Conservation (phyloP, 1,284 basidiomycete genomes). For the Leucoagaricus sp. region DNA sequence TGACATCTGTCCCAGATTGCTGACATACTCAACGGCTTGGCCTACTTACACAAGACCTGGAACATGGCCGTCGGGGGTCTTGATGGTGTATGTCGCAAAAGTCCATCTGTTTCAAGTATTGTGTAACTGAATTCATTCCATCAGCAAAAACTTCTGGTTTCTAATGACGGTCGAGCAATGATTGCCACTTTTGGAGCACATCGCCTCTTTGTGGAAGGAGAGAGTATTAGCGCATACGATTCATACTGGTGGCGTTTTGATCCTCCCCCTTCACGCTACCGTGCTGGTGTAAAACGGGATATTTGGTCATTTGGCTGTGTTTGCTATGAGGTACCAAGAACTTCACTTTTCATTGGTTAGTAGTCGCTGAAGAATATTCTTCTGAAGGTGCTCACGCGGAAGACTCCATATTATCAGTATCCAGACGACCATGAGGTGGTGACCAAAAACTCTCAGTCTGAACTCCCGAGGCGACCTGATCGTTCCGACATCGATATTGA, state of each 20-base stretch:
- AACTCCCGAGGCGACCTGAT: background rate
- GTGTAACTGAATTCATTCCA: too few species aligned
- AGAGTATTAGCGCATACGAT: too few species aligned
- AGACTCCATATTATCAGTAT: background rate
- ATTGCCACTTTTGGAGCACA: too few species aligned
- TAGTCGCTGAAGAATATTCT: too few species aligned
- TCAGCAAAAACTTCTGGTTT: background rate
- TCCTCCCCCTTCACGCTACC: background rate
- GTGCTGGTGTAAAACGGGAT: background rate
- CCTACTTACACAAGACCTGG: background rate
- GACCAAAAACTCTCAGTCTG: background rate
- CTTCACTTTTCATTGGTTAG: too few species aligned
- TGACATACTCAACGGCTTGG: background rate
- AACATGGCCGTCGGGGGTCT: too few species aligned
- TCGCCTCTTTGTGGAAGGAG: too few species aligned
- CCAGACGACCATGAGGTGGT: background rate
- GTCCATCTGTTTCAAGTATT: too few species aligned
- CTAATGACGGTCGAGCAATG: background rate
- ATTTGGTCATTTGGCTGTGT: conserved; percentile 1
- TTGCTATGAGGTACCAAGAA: background rate
- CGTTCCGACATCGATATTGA: background rate
- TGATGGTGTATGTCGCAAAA: too few species aligned
- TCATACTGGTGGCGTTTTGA: too few species aligned
- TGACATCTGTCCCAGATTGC: too few species aligned
- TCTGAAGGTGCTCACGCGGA: background rate